Percentiles rank a stretch among this genome's conserved stretches.
phyloP scores from a whole-genome alignment of 1,284 basidiomycete species.

The Boletus semigastroideus region DNA sequence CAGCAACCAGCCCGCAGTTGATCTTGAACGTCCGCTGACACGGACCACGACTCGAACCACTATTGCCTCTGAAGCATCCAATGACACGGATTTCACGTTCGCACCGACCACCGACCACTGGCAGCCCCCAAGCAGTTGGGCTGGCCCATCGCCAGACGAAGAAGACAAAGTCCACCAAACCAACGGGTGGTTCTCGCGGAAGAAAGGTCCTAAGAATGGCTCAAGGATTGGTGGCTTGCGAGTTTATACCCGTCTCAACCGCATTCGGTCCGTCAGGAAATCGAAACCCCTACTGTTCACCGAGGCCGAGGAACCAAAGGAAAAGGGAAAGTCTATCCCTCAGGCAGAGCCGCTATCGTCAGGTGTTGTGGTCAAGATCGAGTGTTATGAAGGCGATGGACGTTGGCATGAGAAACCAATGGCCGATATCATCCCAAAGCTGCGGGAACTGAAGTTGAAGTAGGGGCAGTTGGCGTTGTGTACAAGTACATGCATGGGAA shows the following conservation, averaged over 20 bases:
- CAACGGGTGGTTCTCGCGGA: background rate
- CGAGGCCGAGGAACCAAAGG: background rate
- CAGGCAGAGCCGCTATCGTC: background rate
- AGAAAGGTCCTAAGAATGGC: background rate
- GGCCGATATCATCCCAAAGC: conserved; percentile 29
- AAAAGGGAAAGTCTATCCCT: background rate
- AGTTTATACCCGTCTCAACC: background rate
- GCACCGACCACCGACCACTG: conserved; percentile 8
- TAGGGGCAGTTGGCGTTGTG: background rate
- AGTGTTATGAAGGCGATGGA: conserved; percentile 9
- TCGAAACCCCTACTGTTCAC: background rate
- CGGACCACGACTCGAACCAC: conserved; percentile 1
- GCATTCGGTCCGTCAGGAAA: background rate
- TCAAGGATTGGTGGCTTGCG: background rate
- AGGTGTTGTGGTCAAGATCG: conserved; percentile 16
- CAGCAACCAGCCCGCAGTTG: background rate
- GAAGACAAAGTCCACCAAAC: background rate
- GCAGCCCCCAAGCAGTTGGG: conserved; percentile 25
- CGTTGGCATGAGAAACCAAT: conserved; percentile 27
- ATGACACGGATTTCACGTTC: background rate
- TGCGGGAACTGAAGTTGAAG: conserved; percentile 26
- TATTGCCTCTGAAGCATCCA: conserved; percentile 5
- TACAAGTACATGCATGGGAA: background rate
- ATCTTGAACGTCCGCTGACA: background rate
- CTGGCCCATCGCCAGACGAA: conserved; percentile 11